phyloP scores from a whole-genome alignment of 2,329 filamentous ascomycete genomes.

The Botrytis cinerea region DNA sequence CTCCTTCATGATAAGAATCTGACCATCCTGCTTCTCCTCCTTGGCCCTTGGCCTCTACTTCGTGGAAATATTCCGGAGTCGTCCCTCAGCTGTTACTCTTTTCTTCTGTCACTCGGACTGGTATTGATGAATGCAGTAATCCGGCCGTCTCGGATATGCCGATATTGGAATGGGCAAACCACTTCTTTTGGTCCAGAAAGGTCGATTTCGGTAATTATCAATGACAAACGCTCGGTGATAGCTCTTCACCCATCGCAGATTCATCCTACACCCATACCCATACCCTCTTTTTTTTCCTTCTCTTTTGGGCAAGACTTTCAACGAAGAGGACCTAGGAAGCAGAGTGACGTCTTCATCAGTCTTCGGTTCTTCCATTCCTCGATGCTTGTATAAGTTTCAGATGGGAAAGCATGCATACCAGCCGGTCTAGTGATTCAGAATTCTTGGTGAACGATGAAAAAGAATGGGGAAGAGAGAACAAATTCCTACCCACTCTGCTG shows the following conservation, averaged over 20 bases:
- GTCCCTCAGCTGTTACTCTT: background rate
- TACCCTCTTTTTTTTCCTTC: background rate
- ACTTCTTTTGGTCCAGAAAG: background rate
- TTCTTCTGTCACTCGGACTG: background rate
- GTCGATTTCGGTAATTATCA: background rate
- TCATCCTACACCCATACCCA: background rate
- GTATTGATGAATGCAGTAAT: conserved; percentile 3
- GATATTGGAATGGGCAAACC: background rate
- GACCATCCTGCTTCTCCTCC: background rate
- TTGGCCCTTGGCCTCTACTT: background rate
- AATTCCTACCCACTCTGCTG: background rate
- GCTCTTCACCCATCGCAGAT: background rate
- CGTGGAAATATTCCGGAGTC: background rate
- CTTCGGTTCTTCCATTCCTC: background rate
- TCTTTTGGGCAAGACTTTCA: background rate
- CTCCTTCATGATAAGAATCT: background rate
- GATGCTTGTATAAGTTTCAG: background rate
- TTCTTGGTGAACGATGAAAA: background rate
- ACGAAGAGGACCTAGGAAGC: background rate
- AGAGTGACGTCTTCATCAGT: background rate
- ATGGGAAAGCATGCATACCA: background rate
- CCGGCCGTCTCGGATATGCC: background rate
- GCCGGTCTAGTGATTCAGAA: background rate
- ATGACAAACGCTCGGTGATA: background rate
- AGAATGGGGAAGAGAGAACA: background rate